Conservation (phyloP, 305 asterid species). For the Lippia alba region DNA sequence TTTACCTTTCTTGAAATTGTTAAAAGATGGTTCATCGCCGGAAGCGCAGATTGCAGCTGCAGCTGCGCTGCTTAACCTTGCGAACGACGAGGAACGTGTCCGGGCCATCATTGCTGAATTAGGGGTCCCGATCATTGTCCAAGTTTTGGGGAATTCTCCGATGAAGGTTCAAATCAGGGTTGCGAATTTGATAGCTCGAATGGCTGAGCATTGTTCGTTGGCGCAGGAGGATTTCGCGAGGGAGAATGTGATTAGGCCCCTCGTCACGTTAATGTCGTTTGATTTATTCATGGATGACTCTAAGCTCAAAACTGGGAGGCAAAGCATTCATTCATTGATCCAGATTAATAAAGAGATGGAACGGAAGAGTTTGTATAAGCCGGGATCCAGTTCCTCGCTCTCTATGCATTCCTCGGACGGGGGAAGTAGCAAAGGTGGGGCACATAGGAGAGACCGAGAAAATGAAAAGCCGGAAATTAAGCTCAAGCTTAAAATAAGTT, state of each 20-base stretch:
- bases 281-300: slow-evolving; percentile 67
- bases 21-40: slow-evolving; percentile 59
- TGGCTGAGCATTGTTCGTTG: slow-evolving; percentile 60
- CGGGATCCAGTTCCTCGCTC: slow-evolving; percentile 49
- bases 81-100: slow-evolving; percentile 67
- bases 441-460: slow-evolving; percentile 64
- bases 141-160: slow-evolving; percentile 62
- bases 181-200: slow-evolving; percentile 67
- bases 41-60: slow-evolving; percentile 78
- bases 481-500: slow-evolving; percentile 59
- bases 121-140: slow-evolving; percentile 68
- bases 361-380: slow-evolving; percentile 52
- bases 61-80: slow-evolving; percentile 52
- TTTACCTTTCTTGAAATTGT: slow-evolving; percentile 62
- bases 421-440: slow-evolving; percentile 61
- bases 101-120: slow-evolving; percentile 47
- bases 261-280: slow-evolving; percentile 66
- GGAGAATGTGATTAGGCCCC: slow-evolving; percentile 79
- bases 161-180: slow-evolving; percentile 65
- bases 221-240: slow-evolving; percentile 84
- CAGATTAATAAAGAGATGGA: slow-evolving; percentile 81
- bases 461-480: slow-evolving; percentile 73
- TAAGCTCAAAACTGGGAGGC: slow-evolving; percentile 49
- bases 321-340: slow-evolving; percentile 66
- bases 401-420: slow-evolving; percentile 62